Evolutionary conservation across 306 rosid species (phyloP).

Genomic region (Rubus parviflorus): DNA sequence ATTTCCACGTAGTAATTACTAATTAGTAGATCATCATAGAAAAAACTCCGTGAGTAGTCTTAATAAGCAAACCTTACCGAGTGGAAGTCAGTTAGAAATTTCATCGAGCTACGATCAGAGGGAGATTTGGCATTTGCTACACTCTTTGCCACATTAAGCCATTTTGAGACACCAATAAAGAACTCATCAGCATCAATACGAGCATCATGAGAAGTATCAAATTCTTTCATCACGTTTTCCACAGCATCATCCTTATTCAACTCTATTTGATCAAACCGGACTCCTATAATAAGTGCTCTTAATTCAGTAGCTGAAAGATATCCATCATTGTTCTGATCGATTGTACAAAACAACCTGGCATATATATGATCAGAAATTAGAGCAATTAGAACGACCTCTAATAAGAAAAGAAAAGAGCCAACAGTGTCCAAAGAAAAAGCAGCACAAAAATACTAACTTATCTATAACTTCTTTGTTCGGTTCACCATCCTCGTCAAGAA

Average conservation of each 20-base stretch:
- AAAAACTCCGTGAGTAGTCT: neutral
- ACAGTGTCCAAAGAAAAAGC: constrained; percentile 13
- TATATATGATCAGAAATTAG: constrained; percentile 17
- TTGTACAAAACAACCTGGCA: constrained; percentile 57
- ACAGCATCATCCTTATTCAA: constrained; percentile 66
- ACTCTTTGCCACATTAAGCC: constrained; percentile 53
- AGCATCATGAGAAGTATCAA: constrained; percentile 54
- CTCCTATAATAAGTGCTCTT: constrained; percentile 75
- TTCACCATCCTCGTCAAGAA: constrained; percentile 58
- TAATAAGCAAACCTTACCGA: constrained; percentile 42
- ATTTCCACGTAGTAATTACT: neutral
- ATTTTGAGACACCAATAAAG: constrained; percentile 49
- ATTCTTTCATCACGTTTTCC: constrained; percentile 50
- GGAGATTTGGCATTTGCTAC: constrained; percentile 36
- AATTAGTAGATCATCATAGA: constrained; percentile 1
- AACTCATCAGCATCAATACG: constrained; percentile 50
- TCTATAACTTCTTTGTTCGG: constrained; percentile 53
- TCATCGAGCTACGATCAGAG: constrained; percentile 48
- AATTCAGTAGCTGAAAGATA: constrained; percentile 57
- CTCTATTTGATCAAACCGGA: constrained; percentile 62
- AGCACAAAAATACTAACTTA: constrained; percentile 43
- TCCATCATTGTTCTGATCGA: constrained; percentile 50
- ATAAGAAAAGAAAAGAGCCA: neutral
- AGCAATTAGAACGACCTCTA: constrained; percentile 14
- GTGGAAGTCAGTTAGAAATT: constrained; percentile 51